Conservation (phyloP, 2,329 filamentous ascomycete species). For the Aphanocladium album region DNA sequence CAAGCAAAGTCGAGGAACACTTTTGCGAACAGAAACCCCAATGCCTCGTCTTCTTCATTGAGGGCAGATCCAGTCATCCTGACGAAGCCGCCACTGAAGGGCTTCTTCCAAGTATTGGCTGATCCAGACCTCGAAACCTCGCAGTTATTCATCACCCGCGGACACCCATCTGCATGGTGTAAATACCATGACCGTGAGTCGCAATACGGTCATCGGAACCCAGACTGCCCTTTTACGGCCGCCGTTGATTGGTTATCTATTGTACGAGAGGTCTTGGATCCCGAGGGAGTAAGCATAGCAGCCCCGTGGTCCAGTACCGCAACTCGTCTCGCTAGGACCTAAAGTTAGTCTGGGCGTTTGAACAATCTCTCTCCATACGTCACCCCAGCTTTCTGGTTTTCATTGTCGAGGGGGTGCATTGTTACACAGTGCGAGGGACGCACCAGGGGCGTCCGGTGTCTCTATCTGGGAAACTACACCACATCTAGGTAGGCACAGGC, state of each 20-base stretch:
- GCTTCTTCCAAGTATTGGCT: constrained; percentile 36
- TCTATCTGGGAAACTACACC: not conserved
- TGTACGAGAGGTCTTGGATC: constrained; percentile 24
- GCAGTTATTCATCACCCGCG: constrained; percentile 31
- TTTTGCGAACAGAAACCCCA: not conserved
- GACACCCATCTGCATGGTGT: constrained; percentile 37
- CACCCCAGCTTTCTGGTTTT: no score
- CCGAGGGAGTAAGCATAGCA: constrained; percentile 20
- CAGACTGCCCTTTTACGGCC: constrained; percentile 10
- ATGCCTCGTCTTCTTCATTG: not conserved
- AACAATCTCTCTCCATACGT: not conserved
- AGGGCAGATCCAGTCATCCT: constrained; percentile 18
- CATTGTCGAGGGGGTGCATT: not conserved
- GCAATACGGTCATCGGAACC: not conserved
- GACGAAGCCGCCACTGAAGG: constrained; percentile 25
- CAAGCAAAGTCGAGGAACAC: not conserved
- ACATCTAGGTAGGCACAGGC: not conserved
- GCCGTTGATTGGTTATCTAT: constrained; percentile 29
- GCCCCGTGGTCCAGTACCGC: not conserved
- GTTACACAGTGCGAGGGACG: not conserved
- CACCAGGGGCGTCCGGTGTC: not conserved
- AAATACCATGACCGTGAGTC: constrained; percentile 32
- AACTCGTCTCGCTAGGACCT: not conserved
- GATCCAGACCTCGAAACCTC: constrained; percentile 41
- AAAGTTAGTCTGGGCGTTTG: not conserved